Evolutionary conservation across 2,329 filamentous ascomycete genomes (phyloP), one percentile per base, ranked within the genome.

Genomic region (Stagonosporopsis chrysanthemi): DNA sequence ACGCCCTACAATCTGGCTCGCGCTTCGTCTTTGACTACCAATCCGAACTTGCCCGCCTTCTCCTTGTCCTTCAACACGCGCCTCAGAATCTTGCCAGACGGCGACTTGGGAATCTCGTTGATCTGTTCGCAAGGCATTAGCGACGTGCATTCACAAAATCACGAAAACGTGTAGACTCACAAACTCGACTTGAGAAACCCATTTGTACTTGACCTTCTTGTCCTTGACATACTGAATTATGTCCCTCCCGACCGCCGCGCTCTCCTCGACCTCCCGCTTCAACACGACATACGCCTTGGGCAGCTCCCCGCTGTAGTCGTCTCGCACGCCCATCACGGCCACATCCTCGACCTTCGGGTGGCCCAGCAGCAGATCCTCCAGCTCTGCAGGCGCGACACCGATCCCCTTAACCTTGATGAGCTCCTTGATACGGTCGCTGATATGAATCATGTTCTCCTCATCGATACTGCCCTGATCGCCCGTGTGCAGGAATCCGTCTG

Each of bases 361-460:
- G 0, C 85, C 82, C 1, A 88, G 79, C n/a, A 89, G 72, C 2
- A 85, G 66, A 61, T 88, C 85, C 65, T 89, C 86, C 0, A 89
- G 77, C 67, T 89, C 87, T 0, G 86, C 86, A 0, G 87, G 86
- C 6, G 86, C 84, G 7, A 88, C 84, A 5, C 81, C 82, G 33
- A 87, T 83, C 0, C 86, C 86, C 60, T 88, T 88, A 9, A 88
- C 86, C 68, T 89, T 89, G 72, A 88, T 86, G 79, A 88, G 83
- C 71, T 89, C 86, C 75, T 89, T 90, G 69, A 89, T 84, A 0
- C 86, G 80, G 65, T 89, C 86, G 1, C 80, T 79, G 52, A 87
- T 86, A 26, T 81, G 80, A 9, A 89, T 76, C 61, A 86, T 78
- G 0, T 84, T 85, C 56, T 86, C 80, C 0, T 72, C 67, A 49